Evolutionary conservation across 139 green algal species (phyloP).

Genomic region (Haematococcus lacustris): DNA sequence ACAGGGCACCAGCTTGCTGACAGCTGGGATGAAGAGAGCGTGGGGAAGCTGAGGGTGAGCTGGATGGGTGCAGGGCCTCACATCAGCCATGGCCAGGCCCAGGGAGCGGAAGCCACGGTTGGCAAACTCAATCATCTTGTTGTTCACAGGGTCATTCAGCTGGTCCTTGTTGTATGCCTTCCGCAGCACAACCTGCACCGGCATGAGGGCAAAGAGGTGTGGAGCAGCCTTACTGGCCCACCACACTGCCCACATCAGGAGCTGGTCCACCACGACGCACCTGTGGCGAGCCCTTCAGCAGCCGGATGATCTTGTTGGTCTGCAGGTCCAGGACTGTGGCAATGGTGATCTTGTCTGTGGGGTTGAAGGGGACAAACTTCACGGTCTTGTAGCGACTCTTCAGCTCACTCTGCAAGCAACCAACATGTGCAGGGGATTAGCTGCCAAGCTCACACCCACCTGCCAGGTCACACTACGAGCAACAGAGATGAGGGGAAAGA

Average conservation of each 20-base stretch:
- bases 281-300: constrained; percentile 77
- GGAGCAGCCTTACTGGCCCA: no score
- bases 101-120: constrained; percentile 68
- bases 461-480: no score
- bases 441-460: no score
- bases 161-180: constrained; percentile 45
- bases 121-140: constrained; percentile 75
- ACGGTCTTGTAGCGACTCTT: constrained; percentile 32
- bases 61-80: no score
- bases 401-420: constrained; percentile 11
- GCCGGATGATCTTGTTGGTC: constrained; percentile 41
- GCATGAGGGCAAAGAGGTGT: no score
- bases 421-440: no score
- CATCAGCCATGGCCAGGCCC: constrained; percentile 54
- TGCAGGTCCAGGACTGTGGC: constrained; percentile 40
- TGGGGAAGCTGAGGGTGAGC: no score
- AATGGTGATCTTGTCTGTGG: constrained; percentile 75
- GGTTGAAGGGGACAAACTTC: constrained; percentile 85
- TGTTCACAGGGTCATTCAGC: constrained; percentile 44
- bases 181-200: constrained; percentile 61
- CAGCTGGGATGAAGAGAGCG: no score
- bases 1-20: no score
- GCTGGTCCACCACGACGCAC: constrained; percentile 12
- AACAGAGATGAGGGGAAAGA: no score
- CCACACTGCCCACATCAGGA: no score